Evolutionary conservation across 331 rosid genomes (phyloP).

Genomic region (Malus hybrid): DNA sequence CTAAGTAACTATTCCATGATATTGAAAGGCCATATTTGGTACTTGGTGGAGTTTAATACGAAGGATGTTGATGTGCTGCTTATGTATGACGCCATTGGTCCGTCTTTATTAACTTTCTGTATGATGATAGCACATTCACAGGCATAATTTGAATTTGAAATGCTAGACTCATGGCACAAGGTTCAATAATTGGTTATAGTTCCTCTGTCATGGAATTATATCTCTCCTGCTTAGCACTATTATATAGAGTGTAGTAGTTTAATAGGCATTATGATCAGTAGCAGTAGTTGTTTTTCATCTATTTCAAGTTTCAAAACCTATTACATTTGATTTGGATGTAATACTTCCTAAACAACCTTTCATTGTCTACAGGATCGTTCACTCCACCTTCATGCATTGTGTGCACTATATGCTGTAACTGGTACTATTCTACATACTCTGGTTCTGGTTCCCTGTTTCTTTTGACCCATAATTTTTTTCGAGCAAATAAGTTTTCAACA

Average conservation of each 20-base stretch:
- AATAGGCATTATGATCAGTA: neutral
- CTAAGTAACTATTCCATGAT: neutral
- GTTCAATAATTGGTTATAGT: no score
- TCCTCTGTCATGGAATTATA: no score
- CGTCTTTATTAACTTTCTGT: neutral
- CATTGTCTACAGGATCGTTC: constrained; percentile 38
- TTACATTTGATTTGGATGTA: no score
- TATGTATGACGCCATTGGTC: neutral
- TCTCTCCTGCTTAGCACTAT: no score
- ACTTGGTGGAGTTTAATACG: neutral
- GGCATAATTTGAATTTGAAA: no score
- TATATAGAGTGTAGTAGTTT: no score
- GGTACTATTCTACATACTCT: constrained; percentile 37
- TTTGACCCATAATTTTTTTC: neutral
- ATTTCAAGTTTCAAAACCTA: no score
- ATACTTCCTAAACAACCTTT: no score
- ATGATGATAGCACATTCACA: no score
- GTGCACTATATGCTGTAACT: constrained; percentile 86
- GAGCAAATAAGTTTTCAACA: neutral
- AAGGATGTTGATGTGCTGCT: neutral
- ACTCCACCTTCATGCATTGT: constrained; percentile 66
- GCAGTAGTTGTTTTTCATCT: no score
- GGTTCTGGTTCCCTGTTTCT: neutral
- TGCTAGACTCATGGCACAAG: no score
- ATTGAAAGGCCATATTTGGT: neutral